A percentile compares a stretch with the other conserved stretches of the same genome.
phyloP scores from a whole-genome alignment of 2,329 filamentous ascomycete genomes.

The Plenodomus tracheiphilus region DNA sequence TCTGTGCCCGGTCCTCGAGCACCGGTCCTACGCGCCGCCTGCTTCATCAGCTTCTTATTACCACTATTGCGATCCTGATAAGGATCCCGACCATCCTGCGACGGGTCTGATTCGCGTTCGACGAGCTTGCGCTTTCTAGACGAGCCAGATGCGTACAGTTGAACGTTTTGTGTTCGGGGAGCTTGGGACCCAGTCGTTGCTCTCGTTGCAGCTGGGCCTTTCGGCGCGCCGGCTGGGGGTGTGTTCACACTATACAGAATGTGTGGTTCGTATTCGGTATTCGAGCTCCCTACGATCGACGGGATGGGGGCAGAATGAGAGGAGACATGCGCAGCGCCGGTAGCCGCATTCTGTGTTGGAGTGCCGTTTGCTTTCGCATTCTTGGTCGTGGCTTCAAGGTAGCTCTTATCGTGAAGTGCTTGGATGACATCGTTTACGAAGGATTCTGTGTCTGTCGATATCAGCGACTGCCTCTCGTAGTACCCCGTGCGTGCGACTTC shows the following conservation, averaged over 20 bases:
- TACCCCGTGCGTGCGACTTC: constrained; percentile 16
- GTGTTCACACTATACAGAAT: constrained; percentile 20
- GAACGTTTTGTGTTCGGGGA: constrained; percentile 12
- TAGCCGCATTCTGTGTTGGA: background rate
- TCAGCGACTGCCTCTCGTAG: constrained; percentile 10
- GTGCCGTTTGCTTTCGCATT: constrained; percentile 14
- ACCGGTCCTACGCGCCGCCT: constrained; percentile 62
- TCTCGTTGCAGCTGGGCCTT: constrained; percentile 24
- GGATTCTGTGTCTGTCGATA: constrained; percentile 54
- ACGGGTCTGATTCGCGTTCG: constrained; percentile 55
- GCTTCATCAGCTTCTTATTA: constrained; percentile 49
- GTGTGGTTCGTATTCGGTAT: constrained; percentile 21
- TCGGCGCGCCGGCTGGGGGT: constrained; percentile 28
- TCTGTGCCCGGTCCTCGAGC: constrained; percentile 9
- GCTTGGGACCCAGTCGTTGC: background rate
- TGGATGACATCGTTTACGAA: constrained; percentile 75
- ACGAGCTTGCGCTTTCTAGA: constrained; percentile 61
- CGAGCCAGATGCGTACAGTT: constrained; percentile 14
- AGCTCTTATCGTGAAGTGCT: constrained; percentile 61
- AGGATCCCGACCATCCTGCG: constrained; percentile 45
- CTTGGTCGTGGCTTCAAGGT: constrained; percentile 33
- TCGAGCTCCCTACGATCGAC: constrained; percentile 26
- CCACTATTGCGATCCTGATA: constrained; percentile 38
- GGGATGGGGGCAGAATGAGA: constrained; percentile 26
- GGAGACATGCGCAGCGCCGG: background rate